Percentiles rank a stretch among this genome's conserved stretches.
These are phyloP conservation scores for Monosporascus ibericus DNA, from an alignment of 2,329 filamentous ascomycete species.

Conservation along the genomic window DNA sequence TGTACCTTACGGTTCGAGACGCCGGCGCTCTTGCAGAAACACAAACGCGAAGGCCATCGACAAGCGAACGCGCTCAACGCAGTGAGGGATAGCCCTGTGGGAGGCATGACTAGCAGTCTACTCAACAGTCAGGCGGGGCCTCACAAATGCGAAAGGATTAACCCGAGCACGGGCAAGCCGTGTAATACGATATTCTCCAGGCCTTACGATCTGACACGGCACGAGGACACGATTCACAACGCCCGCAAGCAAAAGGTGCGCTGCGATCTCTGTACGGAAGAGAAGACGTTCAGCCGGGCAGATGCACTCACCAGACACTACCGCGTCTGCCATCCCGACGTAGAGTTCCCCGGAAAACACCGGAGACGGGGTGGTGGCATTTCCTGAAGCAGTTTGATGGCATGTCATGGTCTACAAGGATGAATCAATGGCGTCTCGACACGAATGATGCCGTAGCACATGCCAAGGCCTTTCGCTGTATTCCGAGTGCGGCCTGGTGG, in stretches of 20 bases:
- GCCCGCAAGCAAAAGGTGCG: slow-evolving; percentile 89
- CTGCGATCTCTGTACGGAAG: slow-evolving; percentile 87
- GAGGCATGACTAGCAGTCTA: slow-evolving; percentile 43
- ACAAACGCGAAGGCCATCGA: slow-evolving; percentile 90
- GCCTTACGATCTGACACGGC: slow-evolving; percentile 91
- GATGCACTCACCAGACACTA: slow-evolving; percentile 93
- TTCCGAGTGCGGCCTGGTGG: no score
- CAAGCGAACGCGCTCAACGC: slow-evolving; percentile 54
- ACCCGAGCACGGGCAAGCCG: slow-evolving; percentile 89
- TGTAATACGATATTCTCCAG: slow-evolving; percentile 93
- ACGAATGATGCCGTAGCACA: background rate
- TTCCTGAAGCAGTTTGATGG: background rate
- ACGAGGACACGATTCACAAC: slow-evolving; percentile 98
- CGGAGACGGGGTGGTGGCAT: slow-evolving; percentile 28
- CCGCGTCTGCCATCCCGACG: slow-evolving; percentile 86
- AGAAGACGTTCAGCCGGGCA: slow-evolving; percentile 94
- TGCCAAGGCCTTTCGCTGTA: no score
- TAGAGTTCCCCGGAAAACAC: slow-evolving; percentile 68
- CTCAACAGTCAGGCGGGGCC: slow-evolving; percentile 88
- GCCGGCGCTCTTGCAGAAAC: slow-evolving; percentile 80
- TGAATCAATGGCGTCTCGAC: background rate
- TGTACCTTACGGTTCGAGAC: slow-evolving; percentile 86
- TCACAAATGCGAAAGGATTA: slow-evolving; percentile 87
- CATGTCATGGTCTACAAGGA: no score
- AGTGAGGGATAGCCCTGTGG: slow-evolving; percentile 21